Evolutionary conservation across 2,329 filamentous ascomycete genomes (phyloP), one percentile per base, ranked within the genome.

Genomic region (Blumeria hordei): DNA sequence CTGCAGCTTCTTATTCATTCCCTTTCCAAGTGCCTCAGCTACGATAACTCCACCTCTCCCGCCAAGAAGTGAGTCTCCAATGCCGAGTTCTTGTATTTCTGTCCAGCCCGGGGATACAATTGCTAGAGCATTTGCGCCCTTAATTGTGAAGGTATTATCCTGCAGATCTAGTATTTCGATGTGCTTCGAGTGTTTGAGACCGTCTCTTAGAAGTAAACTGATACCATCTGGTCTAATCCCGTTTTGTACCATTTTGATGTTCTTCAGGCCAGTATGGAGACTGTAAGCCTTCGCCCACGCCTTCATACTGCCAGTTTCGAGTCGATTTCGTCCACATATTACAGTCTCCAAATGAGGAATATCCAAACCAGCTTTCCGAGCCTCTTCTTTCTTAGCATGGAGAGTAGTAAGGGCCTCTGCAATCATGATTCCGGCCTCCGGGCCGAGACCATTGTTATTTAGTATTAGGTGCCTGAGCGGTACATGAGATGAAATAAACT

Each of bases 401-500:
- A 98, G 80, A 59, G 80, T 76, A 18, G 80, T 83, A 55, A 98
- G 80, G 6, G 92, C 85, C 66, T 95, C 81, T 53, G 90, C 92
- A 62, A 98, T 81, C 55, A 92, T 74, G 49, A 85, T 86, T 56
- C 92, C 92, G 9, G 90, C 90, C 58, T 88, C 82, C 21, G 92
- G 92, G 11, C 92, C 92, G 39, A 98, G 78, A 33, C 92, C 92
- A 68, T 98, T 98, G 75, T 98, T 98, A 75, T 96, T 96, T 57
- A 98, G 80, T 69, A 93, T 87, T 33, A 98, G 78, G 69, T 95
- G 88, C 69, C 88, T 88, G 44, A 98, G 80, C 2, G 92, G 90
- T 3, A 85, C 79, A 70, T 96, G 90, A 57, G 81, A 76, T 55
- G 85, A 81, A 58, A 98, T 79, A 71, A 98, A 98, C 57, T 85